Evolutionary conservation across 495 filamentous ascomycete species (phyloP).

Genomic region (Eremomyces bilateralis): DNA sequence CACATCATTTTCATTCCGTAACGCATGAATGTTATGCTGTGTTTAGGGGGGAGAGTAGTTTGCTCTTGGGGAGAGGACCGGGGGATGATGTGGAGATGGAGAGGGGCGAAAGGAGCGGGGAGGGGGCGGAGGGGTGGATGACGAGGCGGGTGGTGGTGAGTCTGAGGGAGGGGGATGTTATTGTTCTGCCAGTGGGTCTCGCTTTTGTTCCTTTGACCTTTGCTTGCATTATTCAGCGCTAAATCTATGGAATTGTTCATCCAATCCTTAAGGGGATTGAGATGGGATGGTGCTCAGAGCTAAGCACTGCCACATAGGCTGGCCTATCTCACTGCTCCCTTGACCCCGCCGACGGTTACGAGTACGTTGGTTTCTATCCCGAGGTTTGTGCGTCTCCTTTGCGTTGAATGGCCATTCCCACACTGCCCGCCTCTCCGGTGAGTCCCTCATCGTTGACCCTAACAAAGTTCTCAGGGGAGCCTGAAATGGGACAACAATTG

Average conservation of each 20-base stretch:
- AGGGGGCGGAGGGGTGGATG: conserved; percentile 16
- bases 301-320: too few relatives aligned
- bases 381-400: conserved; percentile 9
- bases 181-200: not conserved
- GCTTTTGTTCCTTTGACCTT: not conserved
- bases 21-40: conserved; percentile 24
- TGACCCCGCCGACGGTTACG: conserved; percentile 17
- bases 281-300: too few relatives aligned
- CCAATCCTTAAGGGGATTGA: too few relatives aligned
- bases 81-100: conserved; percentile 15
- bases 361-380: conserved; percentile 22
- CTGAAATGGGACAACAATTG: conserved; percentile 16
- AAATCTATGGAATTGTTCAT: too few relatives aligned
- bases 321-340: conserved; percentile 20
- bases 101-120: too few relatives aligned
- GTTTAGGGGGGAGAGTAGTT: conserved; percentile 14
- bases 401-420: not conserved
- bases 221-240: too few relatives aligned
- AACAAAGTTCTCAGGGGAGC: conserved; percentile 8
- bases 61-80: conserved; percentile 18
- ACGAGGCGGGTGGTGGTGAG: conserved; percentile 16
- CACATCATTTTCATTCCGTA: conserved; percentile 18
- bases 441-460: not conserved
- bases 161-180: not conserved
- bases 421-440: not conserved